Evolutionary conservation across 768 basidiomycete genomes (phyloP), one percentile per base, ranked within the genome.

Genomic region (Mycena amicta): DNA sequence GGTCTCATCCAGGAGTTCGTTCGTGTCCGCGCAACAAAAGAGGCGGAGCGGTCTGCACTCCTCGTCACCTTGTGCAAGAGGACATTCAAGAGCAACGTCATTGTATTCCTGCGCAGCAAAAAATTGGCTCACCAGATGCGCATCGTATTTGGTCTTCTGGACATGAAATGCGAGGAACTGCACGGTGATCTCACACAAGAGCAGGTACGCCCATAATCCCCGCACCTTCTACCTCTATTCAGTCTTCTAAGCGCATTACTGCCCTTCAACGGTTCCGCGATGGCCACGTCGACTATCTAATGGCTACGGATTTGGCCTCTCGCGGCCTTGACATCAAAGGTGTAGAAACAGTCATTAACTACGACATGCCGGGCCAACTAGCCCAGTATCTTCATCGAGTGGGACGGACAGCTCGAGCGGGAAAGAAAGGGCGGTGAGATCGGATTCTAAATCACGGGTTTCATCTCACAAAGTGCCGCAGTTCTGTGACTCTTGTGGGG

Each of bases 261-360:
- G 88, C 95, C 2, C 80, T 99, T 29, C 89, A 92, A 66, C 79
- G 82, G 51, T 99, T 98, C 77, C 88, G 93, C 57, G 92, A 93
- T 61, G 90, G 93, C 20, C 70, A 81, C 26, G 91, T 91, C n/a
- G 91, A 95, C 71, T 98, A 87, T 72, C 78, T 99, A 8, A 90
- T 99, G 82, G 96, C 95, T 2, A 99, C 97, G 1, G 97, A 98
- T 71, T 77, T 99, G 31, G 97, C 97, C 29, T 92, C 95, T 55
- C 87, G 95, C 59, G 93, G 97, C 73, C 81, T 99, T 27, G 96
- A 98, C 74, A 97, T 99, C 78, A 96, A 95, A 70, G 95, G 95
- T 16, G 88, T 98, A 25, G 93, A 98, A 69, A 95, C 94, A 2
- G 93, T 99, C 61, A 95, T 99, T 71, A 99, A 99, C 73, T 98